Base-by-base conservation (phyloP, 306 rosid species). In the Morella rubra region DNA sequence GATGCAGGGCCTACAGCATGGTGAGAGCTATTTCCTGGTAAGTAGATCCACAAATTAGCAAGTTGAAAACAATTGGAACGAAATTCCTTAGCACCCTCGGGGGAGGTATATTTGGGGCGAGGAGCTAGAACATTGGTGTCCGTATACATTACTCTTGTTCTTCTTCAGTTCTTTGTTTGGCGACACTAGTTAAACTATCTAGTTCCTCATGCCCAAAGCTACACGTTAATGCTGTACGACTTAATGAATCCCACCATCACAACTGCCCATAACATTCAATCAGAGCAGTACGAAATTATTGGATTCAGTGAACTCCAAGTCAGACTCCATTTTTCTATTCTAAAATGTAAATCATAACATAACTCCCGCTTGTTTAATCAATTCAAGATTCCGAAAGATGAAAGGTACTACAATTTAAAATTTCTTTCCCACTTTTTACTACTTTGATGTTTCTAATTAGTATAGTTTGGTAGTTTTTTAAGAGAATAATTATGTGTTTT, bases 1-100 rank as follows among this genome's bases (percentile, higher is more conserved):
- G 51, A 72, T 85, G 73, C 92, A 90, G 24, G 73, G 62, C 73
- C 81, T 95, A 86, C 92, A 91, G 76, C 89, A 85, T 76, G 97
- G 97, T 52, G 97, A 92, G 84, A 90, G 88, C 88, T 95, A 95
- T 76, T 92, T 88, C 80, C 91, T 95, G 97, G 98, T 91, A 79
- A 56, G 5, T 27, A 49, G 24, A 32, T 47, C 16, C 10, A 22
- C 24, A 58, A 58, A 58, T 58, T 58, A 58, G 10, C 12, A 19
- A 20, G 5, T 11, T 8, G 24, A 20, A 5, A 58, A 58, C 32
- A 58, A 11, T 22, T 58, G 65, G 41, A 20, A 22, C 37, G 20
- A 58, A 58, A 58, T 58, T 58, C 64, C 51, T 13, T 46, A 8
- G 51, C 12, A 46, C 12, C 14, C 51, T 9, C 2, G 12, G 51